phyloP scores from a whole-genome alignment of 2,329 filamentous ascomycete species.

The Ascochyta fabae region DNA sequence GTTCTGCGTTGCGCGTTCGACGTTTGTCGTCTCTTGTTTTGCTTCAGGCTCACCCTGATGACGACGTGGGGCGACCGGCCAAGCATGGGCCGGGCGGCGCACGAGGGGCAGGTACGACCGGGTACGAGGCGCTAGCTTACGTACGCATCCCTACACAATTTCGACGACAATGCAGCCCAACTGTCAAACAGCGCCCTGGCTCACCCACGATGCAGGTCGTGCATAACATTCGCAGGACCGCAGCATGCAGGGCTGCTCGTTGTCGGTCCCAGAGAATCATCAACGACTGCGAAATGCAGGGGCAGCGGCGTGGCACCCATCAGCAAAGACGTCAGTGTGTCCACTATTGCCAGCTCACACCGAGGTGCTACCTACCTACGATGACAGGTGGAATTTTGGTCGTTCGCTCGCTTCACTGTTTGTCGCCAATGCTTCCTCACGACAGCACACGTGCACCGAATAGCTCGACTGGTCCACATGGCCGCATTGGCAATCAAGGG shows the following conservation, averaged over 20 bases:
- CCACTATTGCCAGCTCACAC: slow-evolving; percentile 13
- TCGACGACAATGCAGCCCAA: slow-evolving; percentile 7
- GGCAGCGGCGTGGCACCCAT: slow-evolving; percentile 4
- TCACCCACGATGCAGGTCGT: background rate
- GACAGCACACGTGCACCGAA: no score
- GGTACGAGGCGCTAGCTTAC: slow-evolving; percentile 13
- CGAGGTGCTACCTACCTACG: background rate
- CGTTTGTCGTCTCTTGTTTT: slow-evolving; percentile 33
- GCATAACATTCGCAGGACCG: slow-evolving; percentile 8
- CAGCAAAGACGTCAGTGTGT: background rate
- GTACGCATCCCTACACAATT: slow-evolving; percentile 1
- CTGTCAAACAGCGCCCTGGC: background rate
- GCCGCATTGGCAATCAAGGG: background rate
- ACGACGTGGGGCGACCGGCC: slow-evolving; percentile 42
- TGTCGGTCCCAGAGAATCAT: background rate
- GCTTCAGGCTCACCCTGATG: slow-evolving; percentile 33
- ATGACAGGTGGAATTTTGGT: background rate
- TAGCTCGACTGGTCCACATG: background rate
- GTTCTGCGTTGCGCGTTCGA: slow-evolving; percentile 42
- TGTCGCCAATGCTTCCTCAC: background rate
- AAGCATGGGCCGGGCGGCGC: slow-evolving; percentile 27
- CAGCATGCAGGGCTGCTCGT: slow-evolving; percentile 1
- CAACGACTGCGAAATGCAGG: slow-evolving; percentile 2
- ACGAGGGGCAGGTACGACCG: slow-evolving; percentile 14
- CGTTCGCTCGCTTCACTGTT: background rate